These are phyloP conservation scores for Solanum chacoense DNA, from an alignment of 305 asterid species.

Conservation along the genomic window DNA sequence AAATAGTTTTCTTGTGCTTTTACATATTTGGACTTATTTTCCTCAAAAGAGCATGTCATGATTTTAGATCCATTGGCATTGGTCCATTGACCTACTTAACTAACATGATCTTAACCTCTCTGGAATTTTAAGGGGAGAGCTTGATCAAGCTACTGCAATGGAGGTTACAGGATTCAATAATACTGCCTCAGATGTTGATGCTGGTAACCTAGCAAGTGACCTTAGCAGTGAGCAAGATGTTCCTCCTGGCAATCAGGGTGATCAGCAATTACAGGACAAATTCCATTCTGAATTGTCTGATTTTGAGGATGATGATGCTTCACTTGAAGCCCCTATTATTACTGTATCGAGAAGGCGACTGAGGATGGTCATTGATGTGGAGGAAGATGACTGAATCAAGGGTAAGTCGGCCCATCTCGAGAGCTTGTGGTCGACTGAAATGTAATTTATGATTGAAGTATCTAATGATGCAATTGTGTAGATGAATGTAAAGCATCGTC, in stretches of 20 bases:
- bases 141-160: constrained; percentile 17
- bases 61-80: not conserved
- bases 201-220: constrained; percentile 18
- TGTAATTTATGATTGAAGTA: not conserved
- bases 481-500: not conserved
- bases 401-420: not conserved
- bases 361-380: constrained; percentile 61
- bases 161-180: constrained; percentile 12
- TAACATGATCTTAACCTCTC: not conserved
- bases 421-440: not conserved
- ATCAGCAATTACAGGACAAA: constrained; percentile 11
- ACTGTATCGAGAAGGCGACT: constrained; percentile 48
- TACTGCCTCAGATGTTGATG: constrained; percentile 1
- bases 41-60: not conserved
- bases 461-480: not conserved
- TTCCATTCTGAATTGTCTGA: constrained; percentile 38
- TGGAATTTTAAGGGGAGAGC: constrained; percentile 29
- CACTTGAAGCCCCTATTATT: constrained; percentile 13
- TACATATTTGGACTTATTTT: not conserved
- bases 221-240: constrained; percentile 10
- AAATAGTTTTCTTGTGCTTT: not conserved
- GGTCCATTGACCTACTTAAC: not conserved
- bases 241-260: constrained; percentile 4
- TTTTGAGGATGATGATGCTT: constrained; percentile 26
- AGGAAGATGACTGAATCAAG: constrained; percentile 47